These are phyloP conservation scores for Hypoxylon sp. DNA, from an alignment of 2,329 filamentous ascomycete genomes.

Conservation along the genomic window DNA sequence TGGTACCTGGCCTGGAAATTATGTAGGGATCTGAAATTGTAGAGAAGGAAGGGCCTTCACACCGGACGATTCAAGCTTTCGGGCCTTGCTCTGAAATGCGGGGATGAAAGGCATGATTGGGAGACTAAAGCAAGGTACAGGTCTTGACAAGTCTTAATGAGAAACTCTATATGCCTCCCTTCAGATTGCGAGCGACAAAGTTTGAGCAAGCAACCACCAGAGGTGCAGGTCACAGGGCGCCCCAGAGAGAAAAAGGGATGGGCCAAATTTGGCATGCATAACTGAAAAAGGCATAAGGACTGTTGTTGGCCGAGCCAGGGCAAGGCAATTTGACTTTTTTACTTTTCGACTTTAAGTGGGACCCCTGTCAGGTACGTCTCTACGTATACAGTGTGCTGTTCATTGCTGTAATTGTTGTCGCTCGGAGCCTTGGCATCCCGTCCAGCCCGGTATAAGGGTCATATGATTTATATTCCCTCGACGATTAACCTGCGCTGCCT, in stretches of 20 bases:
- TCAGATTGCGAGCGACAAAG: conserved; percentile 32
- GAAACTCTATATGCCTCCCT: conserved; percentile 29
- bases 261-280: conserved; percentile 26
- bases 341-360: conserved; percentile 13
- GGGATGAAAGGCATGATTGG: conserved; percentile 10
- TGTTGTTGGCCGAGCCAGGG: conserved; percentile 21
- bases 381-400: conserved; percentile 17
- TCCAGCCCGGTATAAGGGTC: conserved; percentile 27
- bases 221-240: conserved; percentile 4
- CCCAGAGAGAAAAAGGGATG: conserved; percentile 30
- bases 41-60: conserved; percentile 15
- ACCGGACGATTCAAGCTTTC: conserved; percentile 24
- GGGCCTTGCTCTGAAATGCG: conserved; percentile 27
- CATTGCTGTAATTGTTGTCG: conserved; percentile 7
- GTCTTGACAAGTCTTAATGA: conserved; percentile 33
- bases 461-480: conserved; percentile 31
- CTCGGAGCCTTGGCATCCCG: conserved; percentile 34
- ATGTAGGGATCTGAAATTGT: conserved; percentile 28
- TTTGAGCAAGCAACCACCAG: conserved; percentile 19
- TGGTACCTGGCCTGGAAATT: conserved; percentile 21
- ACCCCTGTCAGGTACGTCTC: conserved; percentile 10
- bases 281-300: conserved; percentile 29
- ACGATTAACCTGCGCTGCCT: conserved; percentile 2
- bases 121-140: conserved; percentile 36
- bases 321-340: conserved; percentile 24